Evolutionary conservation across 257 asterid species (phyloP).

Genomic region (Cruciata laevipes): DNA sequence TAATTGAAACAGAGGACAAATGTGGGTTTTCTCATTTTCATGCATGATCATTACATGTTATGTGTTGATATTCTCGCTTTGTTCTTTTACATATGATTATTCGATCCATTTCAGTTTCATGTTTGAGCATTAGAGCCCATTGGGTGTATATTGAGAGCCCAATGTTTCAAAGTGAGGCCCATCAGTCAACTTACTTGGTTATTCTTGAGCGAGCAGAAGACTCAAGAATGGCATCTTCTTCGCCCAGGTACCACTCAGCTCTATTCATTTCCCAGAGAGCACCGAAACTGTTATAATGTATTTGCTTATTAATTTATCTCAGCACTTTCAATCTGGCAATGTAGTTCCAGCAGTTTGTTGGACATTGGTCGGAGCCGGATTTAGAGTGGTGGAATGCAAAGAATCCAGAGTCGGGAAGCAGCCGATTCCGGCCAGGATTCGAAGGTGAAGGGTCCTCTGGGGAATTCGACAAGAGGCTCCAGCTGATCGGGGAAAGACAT

Average conservation of each 20-base stretch:
- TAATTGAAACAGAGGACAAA: no score
- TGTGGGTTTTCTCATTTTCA: no score
- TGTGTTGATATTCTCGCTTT: no score
- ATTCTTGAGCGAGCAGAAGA: background rate
- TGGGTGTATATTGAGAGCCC: no score
- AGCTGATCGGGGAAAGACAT: slow-evolving; percentile 81
- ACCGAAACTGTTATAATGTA: no score
- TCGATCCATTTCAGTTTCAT: no score
- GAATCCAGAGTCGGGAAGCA: slow-evolving; percentile 98
- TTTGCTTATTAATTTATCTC: background rate
- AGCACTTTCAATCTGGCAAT: slow-evolving; percentile 47
- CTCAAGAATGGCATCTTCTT: slow-evolving; percentile 3
- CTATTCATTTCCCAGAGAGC: background rate
- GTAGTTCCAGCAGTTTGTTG: slow-evolving; percentile 29
- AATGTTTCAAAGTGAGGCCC: no score
- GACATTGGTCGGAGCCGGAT: slow-evolving; percentile 28
- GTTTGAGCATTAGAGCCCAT: no score
- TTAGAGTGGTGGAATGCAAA: slow-evolving; percentile 66
- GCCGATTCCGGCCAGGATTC: slow-evolving; percentile 67
- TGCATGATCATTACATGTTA: no score
- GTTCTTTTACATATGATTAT: no score
- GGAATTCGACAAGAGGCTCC: slow-evolving; percentile 91
- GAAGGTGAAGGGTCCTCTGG: slow-evolving; percentile 87
- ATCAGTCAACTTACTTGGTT: background rate
- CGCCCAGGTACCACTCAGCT: background rate